Percentiles rank a stretch among this genome's conserved stretches.
These are phyloP conservation scores for Tulasnella sp. DNA, from an alignment of 768 basidiomycete genomes.

Conservation along the genomic window DNA sequence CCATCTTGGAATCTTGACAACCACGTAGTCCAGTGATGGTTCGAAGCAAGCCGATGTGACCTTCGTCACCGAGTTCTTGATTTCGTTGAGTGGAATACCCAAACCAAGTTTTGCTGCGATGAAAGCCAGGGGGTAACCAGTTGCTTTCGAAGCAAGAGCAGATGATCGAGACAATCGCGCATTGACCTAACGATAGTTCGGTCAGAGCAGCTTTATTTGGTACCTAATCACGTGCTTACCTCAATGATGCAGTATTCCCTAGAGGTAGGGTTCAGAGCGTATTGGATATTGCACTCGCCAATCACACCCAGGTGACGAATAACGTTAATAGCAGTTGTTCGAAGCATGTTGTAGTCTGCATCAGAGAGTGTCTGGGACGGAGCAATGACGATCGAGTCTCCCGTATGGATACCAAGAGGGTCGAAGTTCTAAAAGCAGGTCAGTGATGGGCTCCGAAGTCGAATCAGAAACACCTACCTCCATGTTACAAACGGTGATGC, in stretches of 20 bases:
- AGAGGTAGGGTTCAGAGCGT: conserved; percentile 88
- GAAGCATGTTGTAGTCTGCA: conserved; percentile 97
- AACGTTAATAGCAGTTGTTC: conserved; percentile 95
- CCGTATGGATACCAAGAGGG: conserved; percentile 95
- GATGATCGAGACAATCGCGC: conserved; percentile 98
- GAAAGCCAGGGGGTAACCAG: conserved; percentile 95
- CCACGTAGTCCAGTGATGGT: conserved; percentile 91
- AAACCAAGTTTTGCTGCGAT: conserved; percentile 97
- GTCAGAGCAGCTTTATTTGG: not conserved
- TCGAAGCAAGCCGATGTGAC: conserved; percentile 96
- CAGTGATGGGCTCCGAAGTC: conserved; percentile 4
- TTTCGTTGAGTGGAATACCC: conserved; percentile 92
- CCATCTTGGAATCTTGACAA: conserved; percentile 99
- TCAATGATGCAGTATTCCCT: conserved; percentile 99
- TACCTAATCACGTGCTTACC: conserved; percentile 28
- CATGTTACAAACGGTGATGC: conserved; percentile 99
- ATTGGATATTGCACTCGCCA: conserved; percentile 98
- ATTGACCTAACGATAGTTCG: conserved; percentile 53
- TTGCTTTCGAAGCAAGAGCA: conserved; percentile 94
- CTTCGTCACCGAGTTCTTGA: conserved; percentile 95
- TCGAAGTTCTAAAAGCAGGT: conserved; percentile 73
- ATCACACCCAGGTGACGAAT: conserved; percentile 97
- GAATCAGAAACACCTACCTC: conserved; percentile 52
- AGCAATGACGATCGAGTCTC: conserved; percentile 95
- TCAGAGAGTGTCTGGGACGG: conserved; percentile 98